These are phyloP conservation scores for Phaeosphaeria sp. DNA, from an alignment of 2,329 filamentous ascomycete species.

Conservation along the genomic window DNA sequence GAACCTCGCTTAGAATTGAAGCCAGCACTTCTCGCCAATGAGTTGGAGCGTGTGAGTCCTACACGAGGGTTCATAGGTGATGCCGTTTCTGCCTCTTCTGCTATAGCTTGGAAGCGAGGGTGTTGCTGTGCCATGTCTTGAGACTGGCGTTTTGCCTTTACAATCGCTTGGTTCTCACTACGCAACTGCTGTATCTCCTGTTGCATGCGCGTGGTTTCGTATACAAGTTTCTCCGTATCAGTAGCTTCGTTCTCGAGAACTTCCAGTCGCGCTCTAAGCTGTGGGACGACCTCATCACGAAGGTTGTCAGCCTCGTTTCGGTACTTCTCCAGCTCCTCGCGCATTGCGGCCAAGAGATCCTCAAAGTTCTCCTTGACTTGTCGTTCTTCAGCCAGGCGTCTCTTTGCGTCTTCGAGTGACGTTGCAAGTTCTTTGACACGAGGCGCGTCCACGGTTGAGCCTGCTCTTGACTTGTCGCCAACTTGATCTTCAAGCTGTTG, in stretches of 20 bases:
- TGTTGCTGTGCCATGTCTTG: conserved; percentile 52
- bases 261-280: conserved; percentile 76
- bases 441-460: conserved; percentile 44
- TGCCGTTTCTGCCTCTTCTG: conserved; percentile 61
- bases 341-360: conserved; percentile 83
- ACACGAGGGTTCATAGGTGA: conserved; percentile 44
- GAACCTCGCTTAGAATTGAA: conserved; percentile 51
- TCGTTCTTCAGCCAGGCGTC: conserved; percentile 83
- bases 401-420: conserved; percentile 80
- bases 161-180: conserved; percentile 67
- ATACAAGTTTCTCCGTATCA: conserved; percentile 74
- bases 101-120: conserved; percentile 64
- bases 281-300: conserved; percentile 84
- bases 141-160: conserved; percentile 57
- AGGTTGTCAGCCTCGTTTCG: conserved; percentile 91
- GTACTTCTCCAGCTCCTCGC: conserved; percentile 79
- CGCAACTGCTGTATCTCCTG: conserved; percentile 73
- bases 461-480: conserved; percentile 37
- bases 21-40: conserved; percentile 63
- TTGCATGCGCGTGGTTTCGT: conserved; percentile 83
- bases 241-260: conserved; percentile 77
- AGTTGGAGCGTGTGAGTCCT: conserved; percentile 70
- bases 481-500: conserved; percentile 81
- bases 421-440: conserved; percentile 79
- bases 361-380: conserved; percentile 92